A percentile compares a stretch with the other conserved stretches of the same genome.
Evolutionary conservation across 2,329 filamentous ascomycete species (phyloP).

Genomic region (Fusarium setosum): DNA sequence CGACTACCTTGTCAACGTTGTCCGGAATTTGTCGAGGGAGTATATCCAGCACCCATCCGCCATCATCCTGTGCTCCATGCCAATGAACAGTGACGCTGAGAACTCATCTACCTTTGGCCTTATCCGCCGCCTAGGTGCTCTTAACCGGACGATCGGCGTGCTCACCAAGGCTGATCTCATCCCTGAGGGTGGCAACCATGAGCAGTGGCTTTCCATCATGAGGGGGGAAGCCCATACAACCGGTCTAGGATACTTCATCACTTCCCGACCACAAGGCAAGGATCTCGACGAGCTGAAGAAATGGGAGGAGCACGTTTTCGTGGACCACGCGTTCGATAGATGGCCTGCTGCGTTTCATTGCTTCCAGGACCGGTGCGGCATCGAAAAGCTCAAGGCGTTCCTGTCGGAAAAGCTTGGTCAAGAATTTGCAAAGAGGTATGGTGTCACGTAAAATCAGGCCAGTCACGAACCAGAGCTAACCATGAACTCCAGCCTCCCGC

Average conservation of each 20-base stretch:
- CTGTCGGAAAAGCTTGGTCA: constrained; percentile 64
- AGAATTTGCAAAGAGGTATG: constrained; percentile 64
- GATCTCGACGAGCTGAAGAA: constrained; percentile 62
- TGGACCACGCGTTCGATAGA: constrained; percentile 47
- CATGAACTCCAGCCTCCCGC: constrained; percentile 56
- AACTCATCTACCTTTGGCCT: constrained; percentile 78
- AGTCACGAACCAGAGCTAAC: constrained; percentile 15
- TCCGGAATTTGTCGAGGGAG: constrained; percentile 74
- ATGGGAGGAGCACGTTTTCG: constrained; percentile 66
- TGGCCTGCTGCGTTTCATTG: constrained; percentile 63
- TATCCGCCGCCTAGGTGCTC: constrained; percentile 67
- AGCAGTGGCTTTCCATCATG: constrained; percentile 74
- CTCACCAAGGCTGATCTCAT: constrained; percentile 88
- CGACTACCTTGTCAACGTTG: constrained; percentile 76
- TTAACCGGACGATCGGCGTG: constrained; percentile 75
- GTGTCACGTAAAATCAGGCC: constrained; percentile 13
- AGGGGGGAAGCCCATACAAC: constrained; percentile 70
- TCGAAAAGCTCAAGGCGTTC: constrained; percentile 63
- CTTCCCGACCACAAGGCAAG: constrained; percentile 72
- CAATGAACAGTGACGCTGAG: constrained; percentile 82
- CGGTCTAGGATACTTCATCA: constrained; percentile 82
- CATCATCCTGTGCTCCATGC: constrained; percentile 80
- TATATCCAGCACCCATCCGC: constrained; percentile 78
- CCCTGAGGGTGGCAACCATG: constrained; percentile 58
- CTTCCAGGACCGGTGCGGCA: constrained; percentile 63